Evolutionary conservation across 441 rosid species (phyloP).

Genomic region (Croton setiger): DNA sequence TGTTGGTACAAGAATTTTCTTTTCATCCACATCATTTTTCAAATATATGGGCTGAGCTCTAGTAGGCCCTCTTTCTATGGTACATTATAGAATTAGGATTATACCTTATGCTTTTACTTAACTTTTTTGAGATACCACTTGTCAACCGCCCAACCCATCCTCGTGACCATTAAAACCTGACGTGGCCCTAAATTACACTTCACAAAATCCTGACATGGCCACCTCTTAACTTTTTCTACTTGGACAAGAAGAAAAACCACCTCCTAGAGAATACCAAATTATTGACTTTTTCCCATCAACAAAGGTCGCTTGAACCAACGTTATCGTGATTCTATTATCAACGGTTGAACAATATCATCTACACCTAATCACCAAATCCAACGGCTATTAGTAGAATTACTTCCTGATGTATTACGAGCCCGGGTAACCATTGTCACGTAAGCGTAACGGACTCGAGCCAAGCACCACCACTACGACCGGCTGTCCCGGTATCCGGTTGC

Average conservation of each 20-base stretch:
- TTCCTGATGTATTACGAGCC: not conserved
- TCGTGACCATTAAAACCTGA: conserved; percentile 10
- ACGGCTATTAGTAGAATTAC: not conserved
- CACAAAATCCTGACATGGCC: conserved; percentile 14
- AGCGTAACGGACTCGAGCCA: not conserved
- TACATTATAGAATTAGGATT: not conserved
- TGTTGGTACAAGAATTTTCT: no score
- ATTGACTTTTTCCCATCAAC: conserved; percentile 10
- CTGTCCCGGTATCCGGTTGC: not conserved
- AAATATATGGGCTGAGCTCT: not conserved
- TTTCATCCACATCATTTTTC: no score
- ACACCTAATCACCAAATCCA: not conserved
- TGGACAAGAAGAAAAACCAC: not conserved
- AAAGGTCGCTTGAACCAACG: conserved; percentile 12
- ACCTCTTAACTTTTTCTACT: not conserved
- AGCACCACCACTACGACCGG: not conserved
- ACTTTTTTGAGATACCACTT: not conserved
- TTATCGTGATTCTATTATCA: conserved; percentile 2
- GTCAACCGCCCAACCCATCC: not conserved
- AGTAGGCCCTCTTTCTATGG: not conserved
- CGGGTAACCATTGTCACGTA: not conserved
- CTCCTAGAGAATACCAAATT: not conserved
- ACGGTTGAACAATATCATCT: not conserved
- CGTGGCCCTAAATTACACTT: not conserved
- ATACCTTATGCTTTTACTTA: no score